Base-by-base conservation (phyloP, 805 yeast genomes). In the Tetrapisispora phaffii region DNA sequence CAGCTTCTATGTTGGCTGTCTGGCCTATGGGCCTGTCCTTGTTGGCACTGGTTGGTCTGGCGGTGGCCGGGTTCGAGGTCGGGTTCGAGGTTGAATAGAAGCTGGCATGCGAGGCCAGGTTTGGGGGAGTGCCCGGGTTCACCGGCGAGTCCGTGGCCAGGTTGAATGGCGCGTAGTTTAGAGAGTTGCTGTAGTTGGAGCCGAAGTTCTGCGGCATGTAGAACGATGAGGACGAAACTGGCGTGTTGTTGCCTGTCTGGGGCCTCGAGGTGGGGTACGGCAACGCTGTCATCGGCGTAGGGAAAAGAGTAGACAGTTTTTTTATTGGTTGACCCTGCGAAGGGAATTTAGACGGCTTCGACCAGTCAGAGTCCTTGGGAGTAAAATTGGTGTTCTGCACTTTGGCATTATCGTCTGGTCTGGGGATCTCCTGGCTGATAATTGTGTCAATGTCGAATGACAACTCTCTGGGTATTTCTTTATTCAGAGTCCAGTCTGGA, bases 391-490 rank as follows among this genome's bases (percentile, higher is more conserved):
- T 34, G 10, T 12, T n/a, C 12, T 13, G 15, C 6, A 31, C 17
- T n/a, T 31, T 42, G 19, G 21, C 15, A 21, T 12, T 10, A 2
- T 36, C 32, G 8, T 43, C 45, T 2, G 41, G 16, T 28, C 41
- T 38, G 9, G 33, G 34, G 10, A 38, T 26, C 9, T 43, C 45
- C 37, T 37, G 42, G 32, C 34, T 37, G 9, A 37, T 37, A 16
- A 43, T 24, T 7, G 28, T 20, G 7, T 38, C 36, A n/a, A 43
- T 15, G 12, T 43, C 45, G 29, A 36, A 36, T 1, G 45, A 23
- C 24, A 35, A 13, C n/a, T 41, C 44, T 28, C 20, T 34, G 24
- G 39, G 44, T 33, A 34, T 19, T 12, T 42, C 44, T 24, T 28
- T 38, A 24, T 28, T 38, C 10, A 38, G 13, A 26, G 7, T 19